Base-by-base conservation (phyloP, 305 asterid species). In the Rubia occidens region DNA sequence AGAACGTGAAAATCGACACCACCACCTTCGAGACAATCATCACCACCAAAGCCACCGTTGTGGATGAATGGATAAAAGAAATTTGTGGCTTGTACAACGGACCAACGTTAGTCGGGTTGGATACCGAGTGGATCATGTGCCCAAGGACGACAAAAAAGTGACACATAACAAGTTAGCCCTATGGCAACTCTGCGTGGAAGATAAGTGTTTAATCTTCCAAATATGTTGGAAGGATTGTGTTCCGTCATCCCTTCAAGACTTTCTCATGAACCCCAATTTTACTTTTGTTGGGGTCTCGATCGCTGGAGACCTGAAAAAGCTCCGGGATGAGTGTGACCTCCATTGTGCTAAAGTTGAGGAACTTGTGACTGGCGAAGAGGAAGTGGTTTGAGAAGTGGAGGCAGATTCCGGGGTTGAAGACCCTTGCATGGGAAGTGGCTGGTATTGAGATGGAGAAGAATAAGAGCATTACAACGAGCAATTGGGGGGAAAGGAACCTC, bases 271-370 rank as follows among this genome's bases (percentile, higher is more conserved):
- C 45, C 10, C 74, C 1, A 60, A 65, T 4, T 68, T 72, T 1
- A 80, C 74, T 6, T 69, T 80, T 47, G 82, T 80, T 10, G 82
- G 82, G 8, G 76, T 74, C 8, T 49, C n/a, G 53, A 32, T 67
- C 1, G 39, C 1, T 6, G 15, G 14, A 1, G 71, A 67, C 24
- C 15, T 26, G 7, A 4, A 17, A 11, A 67, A 67, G n/a, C 60
- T 45, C 0, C 5, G 13, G 11, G 29, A 11, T 20, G 71, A 67
- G 5, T 67, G 49, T 67, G 71, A 60, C 9, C 40, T 67, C 9
- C 9, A 6, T 1, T 45, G 60, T 6, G 20, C 3, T 13, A 67
- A 67, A 1, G 11, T 26, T 20, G 18, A 6, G 2, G 71, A 67
- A 40, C 20, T 47, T 21, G 9, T n/a, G 2, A 60, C 11, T 67